Conservation (phyloP, 129 eudicot genomes). For the Centella asiatica region DNA sequence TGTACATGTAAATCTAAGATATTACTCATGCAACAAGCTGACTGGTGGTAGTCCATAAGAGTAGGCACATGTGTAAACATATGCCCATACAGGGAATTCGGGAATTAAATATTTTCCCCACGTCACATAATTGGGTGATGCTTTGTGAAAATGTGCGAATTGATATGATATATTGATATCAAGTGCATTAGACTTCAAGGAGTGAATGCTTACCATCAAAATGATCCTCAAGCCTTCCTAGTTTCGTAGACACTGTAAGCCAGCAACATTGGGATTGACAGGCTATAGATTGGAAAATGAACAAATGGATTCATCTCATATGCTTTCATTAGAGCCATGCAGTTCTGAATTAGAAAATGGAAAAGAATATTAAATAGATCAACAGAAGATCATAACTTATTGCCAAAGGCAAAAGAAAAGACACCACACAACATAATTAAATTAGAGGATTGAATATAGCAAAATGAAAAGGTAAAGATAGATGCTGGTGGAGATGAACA, state of each 20-base stretch:
- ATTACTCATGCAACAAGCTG: no score
- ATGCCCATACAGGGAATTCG: no score
- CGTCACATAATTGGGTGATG: no score
- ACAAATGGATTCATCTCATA: slow-evolving; percentile 79
- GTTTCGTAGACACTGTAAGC: slow-evolving; percentile 62
- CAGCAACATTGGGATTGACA: slow-evolving; percentile 51
- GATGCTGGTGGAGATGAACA: not conserved
- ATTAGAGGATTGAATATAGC: not conserved
- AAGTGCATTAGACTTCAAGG: no score
- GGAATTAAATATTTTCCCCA: no score
- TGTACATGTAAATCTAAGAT: no score
- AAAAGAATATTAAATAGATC: not conserved
- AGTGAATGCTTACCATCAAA: not conserved
- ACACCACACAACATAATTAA: not conserved
- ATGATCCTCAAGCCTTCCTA: not conserved
- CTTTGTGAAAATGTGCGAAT: no score
- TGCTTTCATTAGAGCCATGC: slow-evolving; percentile 68
- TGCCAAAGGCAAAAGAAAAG: not conserved
- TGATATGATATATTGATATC: no score
- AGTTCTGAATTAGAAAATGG: slow-evolving; percentile 46
- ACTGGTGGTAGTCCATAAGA: no score
- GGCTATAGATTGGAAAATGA: slow-evolving; percentile 69
- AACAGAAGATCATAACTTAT: not conserved
- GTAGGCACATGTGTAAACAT: no score
- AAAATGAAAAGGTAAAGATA: not conserved